Conservation (phyloP, 352 stramenopile genomes). For the Phytophthora tentaculata region DNA sequence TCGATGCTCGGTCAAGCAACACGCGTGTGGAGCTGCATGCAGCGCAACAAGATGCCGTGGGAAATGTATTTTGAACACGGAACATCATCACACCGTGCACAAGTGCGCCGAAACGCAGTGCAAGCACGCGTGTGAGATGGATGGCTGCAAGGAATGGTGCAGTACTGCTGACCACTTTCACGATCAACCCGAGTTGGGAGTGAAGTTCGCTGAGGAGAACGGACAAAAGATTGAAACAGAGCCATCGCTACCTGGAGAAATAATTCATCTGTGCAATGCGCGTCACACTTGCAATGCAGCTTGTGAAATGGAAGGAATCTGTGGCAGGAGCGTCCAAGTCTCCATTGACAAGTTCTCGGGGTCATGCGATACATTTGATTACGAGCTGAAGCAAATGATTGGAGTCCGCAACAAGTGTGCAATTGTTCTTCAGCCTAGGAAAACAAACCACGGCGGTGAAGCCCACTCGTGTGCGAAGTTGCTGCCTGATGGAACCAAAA, state of each 20-base stretch:
- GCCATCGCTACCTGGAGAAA: neutral
- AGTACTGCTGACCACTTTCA: slow-evolving; percentile 52
- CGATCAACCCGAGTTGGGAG: slow-evolving; percentile 16
- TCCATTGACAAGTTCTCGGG: slow-evolving; percentile 43
- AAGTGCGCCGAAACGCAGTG: slow-evolving; percentile 45
- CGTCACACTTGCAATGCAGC: slow-evolving; percentile 33
- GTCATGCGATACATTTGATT: slow-evolving; percentile 42
- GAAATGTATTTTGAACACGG: slow-evolving; percentile 38
- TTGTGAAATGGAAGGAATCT: slow-evolving; percentile 47
- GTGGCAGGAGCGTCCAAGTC: slow-evolving; percentile 39
- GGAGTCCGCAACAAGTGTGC: slow-evolving; percentile 41
- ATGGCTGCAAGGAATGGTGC: slow-evolving; percentile 40
- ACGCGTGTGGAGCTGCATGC: slow-evolving; percentile 40
- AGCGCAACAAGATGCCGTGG: slow-evolving; percentile 39
- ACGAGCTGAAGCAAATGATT: slow-evolving; percentile 46
- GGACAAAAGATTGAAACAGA: neutral
- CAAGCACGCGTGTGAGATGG: slow-evolving; percentile 41
- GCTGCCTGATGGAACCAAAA: slow-evolving; percentile 20
- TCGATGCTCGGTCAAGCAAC: slow-evolving; percentile 42
- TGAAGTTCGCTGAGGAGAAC: slow-evolving; percentile 39
- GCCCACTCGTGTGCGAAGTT: slow-evolving; percentile 36
- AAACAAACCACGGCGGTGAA: slow-evolving; percentile 24
- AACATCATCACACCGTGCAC: slow-evolving; percentile 40
- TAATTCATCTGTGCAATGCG: slow-evolving; percentile 40
- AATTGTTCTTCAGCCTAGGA: slow-evolving; percentile 24